Conservation (phyloP, 345 rosid genomes). For the Hibiscus mutabilis region DNA sequence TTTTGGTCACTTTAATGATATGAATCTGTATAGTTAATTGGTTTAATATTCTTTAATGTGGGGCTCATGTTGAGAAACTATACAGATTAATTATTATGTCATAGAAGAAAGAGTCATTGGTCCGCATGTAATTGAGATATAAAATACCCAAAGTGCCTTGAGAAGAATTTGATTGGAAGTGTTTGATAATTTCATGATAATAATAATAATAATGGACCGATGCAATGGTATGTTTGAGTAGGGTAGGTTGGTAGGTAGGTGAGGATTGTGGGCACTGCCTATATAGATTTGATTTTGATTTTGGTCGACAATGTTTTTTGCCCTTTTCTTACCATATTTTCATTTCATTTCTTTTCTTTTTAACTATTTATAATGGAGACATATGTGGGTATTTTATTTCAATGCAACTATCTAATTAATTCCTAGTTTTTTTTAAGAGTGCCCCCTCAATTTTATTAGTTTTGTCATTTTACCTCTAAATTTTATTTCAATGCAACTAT, state of each 20-base stretch:
- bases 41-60: not conserved
- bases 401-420: no score
- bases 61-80: conserved; percentile 8
- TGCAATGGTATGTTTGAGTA: not conserved
- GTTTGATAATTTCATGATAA: conserved; percentile 8
- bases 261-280: conserved; percentile 4
- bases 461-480: no score
- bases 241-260: conserved; percentile 21
- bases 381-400: no score
- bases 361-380: no score
- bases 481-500: no score
- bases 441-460: no score
- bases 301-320: not conserved
- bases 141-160: conserved; percentile 20
- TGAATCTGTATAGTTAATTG: not conserved
- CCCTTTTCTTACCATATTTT: no score
- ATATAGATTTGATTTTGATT: not conserved
- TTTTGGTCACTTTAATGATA: not conserved
- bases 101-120: not conserved
- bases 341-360: not conserved
- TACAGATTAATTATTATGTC: conserved; percentile 19
- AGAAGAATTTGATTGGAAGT: conserved; percentile 27
- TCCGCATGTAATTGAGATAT: not conserved
- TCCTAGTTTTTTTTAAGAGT: no score
- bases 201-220: conserved; percentile 4